Conservation (phyloP, 2,329 filamentous ascomycete species). For the Leptographium radiaticola region DNA sequence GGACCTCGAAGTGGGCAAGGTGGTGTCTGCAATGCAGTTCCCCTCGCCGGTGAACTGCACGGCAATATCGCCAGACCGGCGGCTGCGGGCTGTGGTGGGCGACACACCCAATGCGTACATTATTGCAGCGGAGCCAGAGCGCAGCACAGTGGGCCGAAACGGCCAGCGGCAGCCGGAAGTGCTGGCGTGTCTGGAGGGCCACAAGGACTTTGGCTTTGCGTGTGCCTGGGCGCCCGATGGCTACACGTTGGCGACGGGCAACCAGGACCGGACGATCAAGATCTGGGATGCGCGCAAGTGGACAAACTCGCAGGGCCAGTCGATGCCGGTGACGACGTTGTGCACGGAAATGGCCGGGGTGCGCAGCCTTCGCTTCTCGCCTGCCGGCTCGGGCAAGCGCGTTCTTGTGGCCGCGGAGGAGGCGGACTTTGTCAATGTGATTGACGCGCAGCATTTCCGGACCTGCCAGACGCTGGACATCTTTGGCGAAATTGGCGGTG, state of each 20-base stretch:
- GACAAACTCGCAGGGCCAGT: conserved; percentile 36
- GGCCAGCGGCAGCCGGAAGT: conserved; percentile 21
- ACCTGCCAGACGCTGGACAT: conserved; percentile 59
- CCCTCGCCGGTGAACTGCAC: conserved; percentile 58
- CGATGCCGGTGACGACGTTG: conserved; percentile 39
- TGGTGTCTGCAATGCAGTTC: conserved; percentile 40
- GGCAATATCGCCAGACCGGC: conserved; percentile 56
- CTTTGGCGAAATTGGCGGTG: conserved; percentile 62
- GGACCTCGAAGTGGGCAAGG: conserved; percentile 44
- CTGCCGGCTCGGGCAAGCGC: conserved; percentile 51
- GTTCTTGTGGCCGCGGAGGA: conserved; percentile 63
- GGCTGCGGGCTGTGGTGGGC: conserved; percentile 60
- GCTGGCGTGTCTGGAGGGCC: conserved; percentile 45
- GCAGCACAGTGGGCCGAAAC: background rate
- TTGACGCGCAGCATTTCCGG: conserved; percentile 51
- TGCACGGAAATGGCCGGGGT: conserved; percentile 55
- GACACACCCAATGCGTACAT: conserved; percentile 55
- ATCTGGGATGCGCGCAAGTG: conserved; percentile 68
- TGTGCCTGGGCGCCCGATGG: conserved; percentile 72
- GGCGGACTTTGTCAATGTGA: conserved; percentile 58
- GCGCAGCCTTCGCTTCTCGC: conserved; percentile 59
- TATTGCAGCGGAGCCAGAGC: conserved; percentile 52
- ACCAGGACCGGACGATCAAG: conserved; percentile 59
- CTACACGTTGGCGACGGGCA: conserved; percentile 62
- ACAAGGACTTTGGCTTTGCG: conserved; percentile 60